A percentile compares a stretch with the other conserved stretches of the same genome.
Evolutionary conservation across 225 moss, liverwort and hornwort species (phyloP).

Genomic region (Lunularia cruciata): DNA sequence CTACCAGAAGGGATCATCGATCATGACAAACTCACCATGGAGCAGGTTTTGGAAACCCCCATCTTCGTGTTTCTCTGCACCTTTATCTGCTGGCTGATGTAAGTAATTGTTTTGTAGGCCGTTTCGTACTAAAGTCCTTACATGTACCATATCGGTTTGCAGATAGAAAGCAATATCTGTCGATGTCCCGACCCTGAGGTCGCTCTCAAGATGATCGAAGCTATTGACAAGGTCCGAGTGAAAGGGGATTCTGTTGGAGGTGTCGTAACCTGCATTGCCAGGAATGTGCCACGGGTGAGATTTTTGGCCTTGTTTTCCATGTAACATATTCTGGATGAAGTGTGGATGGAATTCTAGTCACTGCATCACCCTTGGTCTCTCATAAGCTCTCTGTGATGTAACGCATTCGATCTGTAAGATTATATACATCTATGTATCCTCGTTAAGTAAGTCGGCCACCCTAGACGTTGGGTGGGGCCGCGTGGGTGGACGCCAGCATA

Average conservation of each 20-base stretch:
- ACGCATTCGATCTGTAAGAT: too few species aligned
- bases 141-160: background rate
- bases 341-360: too few species aligned
- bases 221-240: constrained; percentile 88
- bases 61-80: background rate
- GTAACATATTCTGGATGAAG: too few species aligned
- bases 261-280: constrained; percentile 92
- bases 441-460: too few species aligned
- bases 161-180: constrained; percentile 92
- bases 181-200: constrained; percentile 75
- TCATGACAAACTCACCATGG: constrained; percentile 66
- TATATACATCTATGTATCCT: too few species aligned
- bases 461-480: too few species aligned
- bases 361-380: too few species aligned
- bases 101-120: too few species aligned
- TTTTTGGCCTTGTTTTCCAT: background rate
- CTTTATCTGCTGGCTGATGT: background rate
- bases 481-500: too few species aligned
- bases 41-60: constrained; percentile 52
- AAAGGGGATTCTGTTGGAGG: constrained; percentile 97
- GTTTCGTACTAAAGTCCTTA: background rate
- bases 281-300: constrained; percentile 85
- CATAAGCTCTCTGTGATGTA: too few species aligned
- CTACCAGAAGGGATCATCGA: constrained; percentile 75
- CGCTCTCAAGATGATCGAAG: constrained; percentile 83